phyloP scores from a whole-genome alignment of 2,329 filamentous ascomycete species.

The Colletotrichum tanaceti region DNA sequence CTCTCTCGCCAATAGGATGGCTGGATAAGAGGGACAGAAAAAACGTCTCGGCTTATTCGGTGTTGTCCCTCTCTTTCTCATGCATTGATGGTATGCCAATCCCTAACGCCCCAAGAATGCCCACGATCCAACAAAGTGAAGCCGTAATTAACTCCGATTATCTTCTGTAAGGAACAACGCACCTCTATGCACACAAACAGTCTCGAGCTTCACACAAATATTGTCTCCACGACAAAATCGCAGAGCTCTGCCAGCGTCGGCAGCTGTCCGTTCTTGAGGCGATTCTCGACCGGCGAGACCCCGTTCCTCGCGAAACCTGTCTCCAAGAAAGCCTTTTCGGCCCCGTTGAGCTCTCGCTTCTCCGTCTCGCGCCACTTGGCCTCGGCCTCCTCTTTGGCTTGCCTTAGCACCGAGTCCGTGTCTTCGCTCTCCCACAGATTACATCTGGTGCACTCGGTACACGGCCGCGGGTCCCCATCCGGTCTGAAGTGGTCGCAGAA shows the following conservation, averaged over 20 bases:
- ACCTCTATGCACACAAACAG: not conserved
- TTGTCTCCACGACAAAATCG: constrained; percentile 58
- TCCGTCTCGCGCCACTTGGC: constrained; percentile 76
- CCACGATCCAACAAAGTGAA: not conserved
- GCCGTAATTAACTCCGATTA: not conserved
- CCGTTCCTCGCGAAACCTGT: constrained; percentile 57
- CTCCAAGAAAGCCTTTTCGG: constrained; percentile 68
- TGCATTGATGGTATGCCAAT: not conserved
- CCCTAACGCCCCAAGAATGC: constrained; percentile 7
- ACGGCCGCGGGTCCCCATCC: constrained; percentile 76
- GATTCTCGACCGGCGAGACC: constrained; percentile 48
- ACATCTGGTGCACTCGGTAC: constrained; percentile 82
- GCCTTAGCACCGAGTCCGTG: constrained; percentile 73
- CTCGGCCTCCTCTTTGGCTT: constrained; percentile 79
- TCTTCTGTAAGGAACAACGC: not conserved
- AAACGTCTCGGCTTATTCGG: not conserved
- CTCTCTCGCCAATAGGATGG: not conserved
- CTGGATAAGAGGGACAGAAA: not conserved
- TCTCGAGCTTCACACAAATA: constrained; percentile 51
- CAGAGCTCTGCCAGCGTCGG: constrained; percentile 58
- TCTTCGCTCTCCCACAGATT: constrained; percentile 84
- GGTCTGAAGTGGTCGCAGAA: constrained; percentile 97
- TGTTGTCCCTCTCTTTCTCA: not conserved
- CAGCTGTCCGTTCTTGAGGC: constrained; percentile 49
- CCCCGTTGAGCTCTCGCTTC: constrained; percentile 65